Evolutionary conservation across 2,329 filamentous ascomycete species (phyloP).

Genomic region (Fusarium mangiferae): DNA sequence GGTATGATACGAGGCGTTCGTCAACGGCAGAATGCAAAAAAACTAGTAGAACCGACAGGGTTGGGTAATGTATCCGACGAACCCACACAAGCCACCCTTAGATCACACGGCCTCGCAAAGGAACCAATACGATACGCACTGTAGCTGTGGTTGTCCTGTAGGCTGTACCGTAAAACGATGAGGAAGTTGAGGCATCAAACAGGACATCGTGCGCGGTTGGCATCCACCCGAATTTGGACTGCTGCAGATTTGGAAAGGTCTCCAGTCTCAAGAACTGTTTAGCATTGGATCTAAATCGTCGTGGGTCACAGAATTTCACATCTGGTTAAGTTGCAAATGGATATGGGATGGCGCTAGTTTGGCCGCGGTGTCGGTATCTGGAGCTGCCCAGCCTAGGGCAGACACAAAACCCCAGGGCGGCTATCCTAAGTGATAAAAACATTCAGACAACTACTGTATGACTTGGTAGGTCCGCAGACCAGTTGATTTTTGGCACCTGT

Average conservation of each 20-base stretch:
- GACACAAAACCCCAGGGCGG: background rate
- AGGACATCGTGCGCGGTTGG: constrained; percentile 11
- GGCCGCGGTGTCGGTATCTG: constrained; percentile 42
- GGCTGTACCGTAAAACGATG: background rate
- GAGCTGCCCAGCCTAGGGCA: background rate
- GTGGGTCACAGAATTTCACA: constrained; percentile 18
- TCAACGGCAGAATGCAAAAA: background rate
- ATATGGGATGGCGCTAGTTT: constrained; percentile 25
- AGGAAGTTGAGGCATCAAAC: background rate
- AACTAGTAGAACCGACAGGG: background rate
- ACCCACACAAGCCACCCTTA: constrained; percentile 2
- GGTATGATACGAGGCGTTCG: background rate
- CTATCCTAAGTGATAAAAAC: background rate
- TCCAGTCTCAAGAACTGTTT: constrained; percentile 33
- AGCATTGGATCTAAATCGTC: constrained; percentile 21
- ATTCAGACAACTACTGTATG: accelerated
- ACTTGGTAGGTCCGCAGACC: accelerated
- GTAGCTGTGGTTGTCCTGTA: background rate
- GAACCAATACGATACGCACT: constrained; percentile 2
- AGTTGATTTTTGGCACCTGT: background rate
- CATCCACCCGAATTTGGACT: constrained; percentile 25
- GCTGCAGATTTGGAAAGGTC: constrained; percentile 36
- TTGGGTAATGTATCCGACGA: constrained; percentile 21
- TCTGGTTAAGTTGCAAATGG: constrained; percentile 10
- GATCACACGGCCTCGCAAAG: background rate